These are phyloP conservation scores for Didymella pomorum DNA, from an alignment of 2,329 filamentous ascomycete genomes.

Conservation along the genomic window DNA sequence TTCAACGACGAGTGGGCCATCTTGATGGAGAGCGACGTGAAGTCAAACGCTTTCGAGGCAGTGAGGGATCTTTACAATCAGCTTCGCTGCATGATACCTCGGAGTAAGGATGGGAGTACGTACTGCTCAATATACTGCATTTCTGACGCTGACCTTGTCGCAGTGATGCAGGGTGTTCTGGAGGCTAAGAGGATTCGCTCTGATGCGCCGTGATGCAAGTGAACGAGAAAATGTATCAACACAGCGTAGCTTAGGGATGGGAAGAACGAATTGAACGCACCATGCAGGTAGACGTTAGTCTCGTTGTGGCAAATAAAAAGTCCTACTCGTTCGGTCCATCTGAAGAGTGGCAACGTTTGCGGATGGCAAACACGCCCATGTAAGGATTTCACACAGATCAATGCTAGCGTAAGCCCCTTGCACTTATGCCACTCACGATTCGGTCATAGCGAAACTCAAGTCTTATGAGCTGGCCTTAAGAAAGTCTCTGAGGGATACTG, in stretches of 20 bases:
- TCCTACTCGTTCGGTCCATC: background rate
- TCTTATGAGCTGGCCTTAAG: background rate
- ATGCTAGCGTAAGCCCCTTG: too few relatives aligned
- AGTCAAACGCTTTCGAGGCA: too few relatives aligned
- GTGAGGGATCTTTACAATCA: too few relatives aligned
- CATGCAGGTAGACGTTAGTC: too few relatives aligned
- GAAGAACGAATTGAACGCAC: background rate
- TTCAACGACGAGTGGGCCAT: background rate
- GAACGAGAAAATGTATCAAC: background rate
- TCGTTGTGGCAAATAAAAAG: background rate
- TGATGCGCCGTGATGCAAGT: background rate
- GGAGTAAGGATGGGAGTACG: background rate
- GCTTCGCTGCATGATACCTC: too few relatives aligned
- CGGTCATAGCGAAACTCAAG: background rate
- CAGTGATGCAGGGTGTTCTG: background rate
- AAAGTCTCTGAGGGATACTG: background rate
- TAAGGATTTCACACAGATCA: too few relatives aligned
- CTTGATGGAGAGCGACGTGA: background rate
- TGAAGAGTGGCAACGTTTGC: too few relatives aligned
- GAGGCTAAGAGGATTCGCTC: background rate
- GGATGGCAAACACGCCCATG: too few relatives aligned
- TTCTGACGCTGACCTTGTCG: background rate
- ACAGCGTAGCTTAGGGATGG: background rate
- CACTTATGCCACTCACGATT: too few relatives aligned
- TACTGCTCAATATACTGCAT: background rate